phyloP scores from a whole-genome alignment of 805 yeast species.

The Priceomyces fermenticarens region DNA sequence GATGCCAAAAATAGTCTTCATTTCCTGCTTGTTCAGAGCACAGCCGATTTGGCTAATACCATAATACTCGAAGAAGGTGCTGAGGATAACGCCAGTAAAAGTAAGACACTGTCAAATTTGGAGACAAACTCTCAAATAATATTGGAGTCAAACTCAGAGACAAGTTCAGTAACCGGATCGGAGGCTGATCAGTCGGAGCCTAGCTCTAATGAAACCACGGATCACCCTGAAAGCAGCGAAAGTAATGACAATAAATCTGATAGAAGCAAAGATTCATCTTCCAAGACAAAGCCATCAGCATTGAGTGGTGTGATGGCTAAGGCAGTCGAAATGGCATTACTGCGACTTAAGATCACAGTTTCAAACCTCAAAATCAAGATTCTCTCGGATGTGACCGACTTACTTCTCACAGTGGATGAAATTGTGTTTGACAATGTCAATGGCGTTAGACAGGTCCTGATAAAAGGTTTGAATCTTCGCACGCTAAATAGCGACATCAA shows the following conservation, averaged over 20 bases:
- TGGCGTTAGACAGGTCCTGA: constrained; percentile 41
- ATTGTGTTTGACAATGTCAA: constrained; percentile 38
- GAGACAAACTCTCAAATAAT: too few relatives aligned
- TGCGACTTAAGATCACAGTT: constrained; percentile 54
- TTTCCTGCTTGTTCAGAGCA: constrained; percentile 66
- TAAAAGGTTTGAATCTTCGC: constrained; percentile 38
- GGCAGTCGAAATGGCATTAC: constrained; percentile 66
- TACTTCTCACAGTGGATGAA: constrained; percentile 29
- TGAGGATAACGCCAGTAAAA: constrained; percentile 6
- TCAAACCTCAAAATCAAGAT: constrained; percentile 46
- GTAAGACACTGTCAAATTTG: neutral
- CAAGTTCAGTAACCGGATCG: neutral
- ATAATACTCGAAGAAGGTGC: constrained; percentile 33
- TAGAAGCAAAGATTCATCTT: constrained; percentile 14
- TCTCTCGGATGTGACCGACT: constrained; percentile 42
- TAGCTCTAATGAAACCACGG: neutral
- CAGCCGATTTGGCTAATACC: constrained; percentile 69
- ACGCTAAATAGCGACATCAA: constrained; percentile 40
- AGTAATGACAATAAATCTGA: constrained; percentile 1
- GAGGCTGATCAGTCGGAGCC: neutral
- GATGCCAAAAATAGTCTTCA: constrained; percentile 30
- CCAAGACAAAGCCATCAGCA: constrained; percentile 28
- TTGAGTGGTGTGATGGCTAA: constrained; percentile 56
- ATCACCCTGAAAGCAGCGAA: neutral
- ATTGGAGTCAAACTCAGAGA: neutral